Base-by-base conservation (phyloP, 768 basidiomycete species). In the Suillus subluteus region DNA sequence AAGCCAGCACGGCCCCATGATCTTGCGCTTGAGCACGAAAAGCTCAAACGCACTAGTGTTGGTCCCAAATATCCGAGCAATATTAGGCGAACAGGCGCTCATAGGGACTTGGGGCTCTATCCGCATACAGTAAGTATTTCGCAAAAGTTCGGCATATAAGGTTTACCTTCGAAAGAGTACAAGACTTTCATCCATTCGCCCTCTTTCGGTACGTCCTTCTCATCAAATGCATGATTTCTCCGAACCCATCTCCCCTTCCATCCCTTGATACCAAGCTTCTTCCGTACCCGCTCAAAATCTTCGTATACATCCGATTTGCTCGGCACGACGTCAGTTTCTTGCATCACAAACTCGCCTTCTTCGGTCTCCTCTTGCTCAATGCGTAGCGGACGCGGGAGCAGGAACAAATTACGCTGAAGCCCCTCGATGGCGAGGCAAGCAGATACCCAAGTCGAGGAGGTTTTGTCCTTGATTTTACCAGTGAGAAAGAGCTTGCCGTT, bases 1-100 rank as follows among this genome's bases (percentile, higher is more conserved):
- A 55, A 99, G 81, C 98, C 98, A 99, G 75, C 98, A 99, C 0
- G 98, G 96, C 0, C 98, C 98, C 96, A 98, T 98, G 65, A 99
- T 98, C 80, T 96, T 98, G 40, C 96, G 88, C 78, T 99, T 99
- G 56, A 99, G 71, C 2, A 96, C 96, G 23, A 99, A 86, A 12
- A 95, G 81, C 75, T 99, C 98, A 71, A 99, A 99, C 0, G 97
- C 91, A 62, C 82, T 94, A 6, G 96, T 97, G 70, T 89, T 96
- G 3, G 96, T 92, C 15, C 98, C 98, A 70, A 99, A 92, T 13
- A 99, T 89, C 65, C 87, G 88, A 41, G 88, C 84, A 74, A 98
- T 96, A 62, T 93, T 96, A 11, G 92, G 89, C 58, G 93, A 95
- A 48, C 86, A 87, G 4, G 90, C 86, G 41, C 87, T 88, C 68